Evolutionary conservation across 805 yeast genomes (phyloP).

Genomic region (Lachancea kluyveri): DNA sequence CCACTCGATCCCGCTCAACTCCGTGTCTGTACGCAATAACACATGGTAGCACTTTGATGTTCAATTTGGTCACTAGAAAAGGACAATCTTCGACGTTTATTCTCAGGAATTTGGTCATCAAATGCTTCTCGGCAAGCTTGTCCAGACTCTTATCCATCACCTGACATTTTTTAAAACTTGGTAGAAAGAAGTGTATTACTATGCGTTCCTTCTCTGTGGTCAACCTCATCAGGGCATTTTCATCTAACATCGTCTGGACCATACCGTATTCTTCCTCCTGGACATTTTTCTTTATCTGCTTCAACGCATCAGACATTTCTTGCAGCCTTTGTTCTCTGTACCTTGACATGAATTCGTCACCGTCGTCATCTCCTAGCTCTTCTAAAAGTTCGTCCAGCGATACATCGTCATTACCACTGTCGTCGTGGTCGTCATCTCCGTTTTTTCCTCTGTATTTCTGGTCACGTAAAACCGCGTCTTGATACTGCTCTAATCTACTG

Average conservation of each 20-base stretch:
- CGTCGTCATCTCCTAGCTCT: constrained; percentile 43
- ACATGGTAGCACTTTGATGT: constrained; percentile 65
- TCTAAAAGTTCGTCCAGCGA: constrained; percentile 40
- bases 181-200: constrained; percentile 60
- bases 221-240: constrained; percentile 48
- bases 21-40: constrained; percentile 58
- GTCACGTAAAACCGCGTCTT: constrained; percentile 31
- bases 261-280: constrained; percentile 39
- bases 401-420: constrained; percentile 11
- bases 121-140: constrained; percentile 50
- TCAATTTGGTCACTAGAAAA: constrained; percentile 58
- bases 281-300: constrained; percentile 31
- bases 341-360: constrained; percentile 41
- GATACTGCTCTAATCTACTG: constrained; percentile 43
- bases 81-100: constrained; percentile 64
- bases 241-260: constrained; percentile 39
- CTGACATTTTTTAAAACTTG: constrained; percentile 53
- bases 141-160: constrained; percentile 45
- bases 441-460: constrained; percentile 18
- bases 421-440: too few species aligned
- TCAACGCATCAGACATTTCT: constrained; percentile 42
- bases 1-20: constrained; percentile 48
- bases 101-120: constrained; percentile 45
- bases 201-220: constrained; percentile 38
- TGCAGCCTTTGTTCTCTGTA: constrained; percentile 62